phyloP scores from a whole-genome alignment of 805 yeast species.

The Lipomyces sp. region DNA sequence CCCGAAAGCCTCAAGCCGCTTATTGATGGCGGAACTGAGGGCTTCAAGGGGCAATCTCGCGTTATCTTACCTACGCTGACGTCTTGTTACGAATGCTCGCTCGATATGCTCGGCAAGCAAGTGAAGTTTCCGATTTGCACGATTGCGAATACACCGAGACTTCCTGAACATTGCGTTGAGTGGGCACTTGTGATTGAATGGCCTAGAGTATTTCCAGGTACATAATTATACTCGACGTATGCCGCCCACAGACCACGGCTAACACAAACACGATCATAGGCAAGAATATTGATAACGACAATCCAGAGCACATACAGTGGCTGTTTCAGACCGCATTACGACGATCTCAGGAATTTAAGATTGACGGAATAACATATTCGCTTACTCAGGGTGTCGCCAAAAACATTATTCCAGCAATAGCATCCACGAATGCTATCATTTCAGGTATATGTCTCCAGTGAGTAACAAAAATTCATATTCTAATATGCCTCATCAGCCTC shows the following conservation, averaged over 20 bases:
- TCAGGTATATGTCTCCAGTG: constrained; percentile 53
- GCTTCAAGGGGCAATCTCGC: constrained; percentile 86
- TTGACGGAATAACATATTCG: constrained; percentile 64
- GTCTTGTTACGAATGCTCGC: constrained; percentile 90
- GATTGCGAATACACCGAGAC: constrained; percentile 87
- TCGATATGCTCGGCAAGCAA: constrained; percentile 59
- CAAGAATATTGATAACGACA: constrained; percentile 62
- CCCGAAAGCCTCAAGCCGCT: constrained; percentile 56
- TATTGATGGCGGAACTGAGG: constrained; percentile 95
- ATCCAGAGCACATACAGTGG: constrained; percentile 61
- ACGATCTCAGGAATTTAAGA: constrained; percentile 64
- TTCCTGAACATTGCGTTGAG: constrained; percentile 92
- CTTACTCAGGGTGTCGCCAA: constrained; percentile 85
- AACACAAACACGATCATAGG: constrained; percentile 24
- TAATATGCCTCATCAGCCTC: constrained; percentile 37
- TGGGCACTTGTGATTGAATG: constrained; percentile 79
- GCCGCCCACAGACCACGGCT: too few species aligned
- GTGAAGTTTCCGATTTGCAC: constrained; percentile 86
- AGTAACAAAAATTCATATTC: not conserved
- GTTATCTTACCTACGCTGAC: constrained; percentile 80
- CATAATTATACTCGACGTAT: not conserved
- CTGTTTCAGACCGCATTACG: constrained; percentile 51
- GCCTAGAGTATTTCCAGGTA: constrained; percentile 49
- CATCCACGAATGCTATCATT: constrained; percentile 87
- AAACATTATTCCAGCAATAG: constrained; percentile 89